Conservation (phyloP, 2,329 filamentous ascomycete genomes). For the Botrytis hyacinthi region DNA sequence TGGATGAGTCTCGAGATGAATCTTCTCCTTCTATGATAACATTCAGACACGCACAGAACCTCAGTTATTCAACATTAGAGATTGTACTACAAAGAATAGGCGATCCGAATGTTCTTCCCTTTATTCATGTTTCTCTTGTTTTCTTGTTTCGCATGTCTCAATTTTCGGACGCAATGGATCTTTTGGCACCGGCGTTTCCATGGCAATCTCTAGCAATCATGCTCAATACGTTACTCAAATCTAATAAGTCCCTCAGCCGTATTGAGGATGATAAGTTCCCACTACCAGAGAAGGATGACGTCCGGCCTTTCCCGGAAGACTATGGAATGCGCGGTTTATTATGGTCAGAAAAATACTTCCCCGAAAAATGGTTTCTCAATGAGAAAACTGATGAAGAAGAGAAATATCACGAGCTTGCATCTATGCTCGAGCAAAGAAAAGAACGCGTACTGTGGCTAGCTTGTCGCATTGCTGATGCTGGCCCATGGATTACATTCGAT, state of each 20-base stretch:
- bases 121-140: constrained; percentile 29
- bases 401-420: constrained; percentile 33
- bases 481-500: constrained; percentile 18
- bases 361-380: constrained; percentile 29
- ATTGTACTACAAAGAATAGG: constrained; percentile 29
- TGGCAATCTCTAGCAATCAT: constrained; percentile 25
- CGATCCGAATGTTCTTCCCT: constrained; percentile 31
- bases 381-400: constrained; percentile 34
- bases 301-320: constrained; percentile 31
- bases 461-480: constrained; percentile 23
- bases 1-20: constrained; percentile 20
- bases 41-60: constrained; percentile 25
- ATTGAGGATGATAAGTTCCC: constrained; percentile 27
- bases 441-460: constrained; percentile 33
- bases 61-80: constrained; percentile 24
- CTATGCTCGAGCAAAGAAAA: constrained; percentile 32
- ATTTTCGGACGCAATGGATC: constrained; percentile 24
- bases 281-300: constrained; percentile 29
- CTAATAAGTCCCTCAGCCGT: constrained; percentile 17
- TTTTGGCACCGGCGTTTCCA: constrained; percentile 27
- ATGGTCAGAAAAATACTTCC: constrained; percentile 30
- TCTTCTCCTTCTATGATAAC: constrained; percentile 9
- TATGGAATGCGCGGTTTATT: constrained; percentile 29
- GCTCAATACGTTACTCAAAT: constrained; percentile 27
- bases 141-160: constrained; percentile 29